These are phyloP conservation scores for Aristolochia contorta DNA, from an alignment of 164 flowering plant genomes.

Conservation along the genomic window DNA sequence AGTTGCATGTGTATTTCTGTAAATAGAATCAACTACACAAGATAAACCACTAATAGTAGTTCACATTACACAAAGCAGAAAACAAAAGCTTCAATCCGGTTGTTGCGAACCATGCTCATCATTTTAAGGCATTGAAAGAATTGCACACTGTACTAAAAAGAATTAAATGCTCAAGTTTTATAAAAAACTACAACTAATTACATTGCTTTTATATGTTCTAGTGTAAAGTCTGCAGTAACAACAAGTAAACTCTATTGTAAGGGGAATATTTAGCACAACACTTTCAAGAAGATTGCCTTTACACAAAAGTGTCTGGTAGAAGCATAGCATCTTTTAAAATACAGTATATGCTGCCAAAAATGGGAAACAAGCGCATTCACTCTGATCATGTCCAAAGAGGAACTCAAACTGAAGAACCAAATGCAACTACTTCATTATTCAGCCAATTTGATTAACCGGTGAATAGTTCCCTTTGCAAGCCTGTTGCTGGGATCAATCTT, in stretches of 20 bases:
- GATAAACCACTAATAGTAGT: too few species aligned
- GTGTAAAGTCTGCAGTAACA: not conserved
- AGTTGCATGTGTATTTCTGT: not conserved
- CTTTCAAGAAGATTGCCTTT: not conserved
- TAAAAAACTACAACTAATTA: not conserved
- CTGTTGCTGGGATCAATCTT: conserved; percentile 87
- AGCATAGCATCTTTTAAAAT: not conserved
- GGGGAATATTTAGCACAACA: not conserved
- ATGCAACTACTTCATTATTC: conserved; percentile 23
- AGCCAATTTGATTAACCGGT: conserved; percentile 74
- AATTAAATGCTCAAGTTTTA: not conserved
- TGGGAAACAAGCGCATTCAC: conserved; percentile 6
- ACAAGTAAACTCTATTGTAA: not conserved
- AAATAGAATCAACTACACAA: not conserved
- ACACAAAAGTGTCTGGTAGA: not conserved
- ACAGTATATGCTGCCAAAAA: not conserved
- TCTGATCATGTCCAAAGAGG: conserved; percentile 8
- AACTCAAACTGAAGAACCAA: conserved; percentile 6
- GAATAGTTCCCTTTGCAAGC: conserved; percentile 89
- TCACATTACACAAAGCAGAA: too few species aligned
- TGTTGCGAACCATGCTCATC: not conserved
- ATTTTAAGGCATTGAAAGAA: not conserved
- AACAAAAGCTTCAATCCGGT: too few species aligned
- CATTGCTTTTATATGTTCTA: not conserved
- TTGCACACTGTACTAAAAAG: not conserved